Evolutionary conservation across 2,329 filamentous ascomycete species (phyloP).

Genomic region (Ceratocystis lukuohia): DNA sequence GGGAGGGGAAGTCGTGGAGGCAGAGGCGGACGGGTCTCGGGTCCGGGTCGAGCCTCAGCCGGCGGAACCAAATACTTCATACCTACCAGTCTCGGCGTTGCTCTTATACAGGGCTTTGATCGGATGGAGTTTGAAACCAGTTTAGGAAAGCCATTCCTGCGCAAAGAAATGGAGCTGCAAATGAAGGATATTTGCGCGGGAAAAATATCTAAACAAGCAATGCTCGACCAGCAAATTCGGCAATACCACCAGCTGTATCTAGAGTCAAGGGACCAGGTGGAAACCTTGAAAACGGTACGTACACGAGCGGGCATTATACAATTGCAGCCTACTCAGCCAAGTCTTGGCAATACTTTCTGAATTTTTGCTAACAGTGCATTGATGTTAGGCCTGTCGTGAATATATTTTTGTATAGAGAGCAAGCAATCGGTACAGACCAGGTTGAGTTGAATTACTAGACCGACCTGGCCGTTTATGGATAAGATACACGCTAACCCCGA

Average conservation of each 20-base stretch:
- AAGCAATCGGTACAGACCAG: background rate
- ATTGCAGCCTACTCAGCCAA: background rate
- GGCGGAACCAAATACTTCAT: conserved; percentile 68
- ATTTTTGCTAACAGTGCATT: background rate
- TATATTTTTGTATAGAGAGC: background rate
- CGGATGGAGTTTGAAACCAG: conserved; percentile 86
- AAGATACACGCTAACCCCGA: no score
- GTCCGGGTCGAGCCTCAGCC: conserved; percentile 27
- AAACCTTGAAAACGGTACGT: conserved; percentile 49
- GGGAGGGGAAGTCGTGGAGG: conserved; percentile 38
- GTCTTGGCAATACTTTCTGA: background rate
- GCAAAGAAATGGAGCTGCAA: conserved; percentile 93
- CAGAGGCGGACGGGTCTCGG: conserved; percentile 27
- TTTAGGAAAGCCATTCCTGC: conserved; percentile 85
- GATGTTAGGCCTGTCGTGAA: background rate
- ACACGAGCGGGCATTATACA: no score
- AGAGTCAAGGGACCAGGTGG: conserved; percentile 64
- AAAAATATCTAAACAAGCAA: conserved; percentile 55
- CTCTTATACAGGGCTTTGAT: conserved; percentile 88
- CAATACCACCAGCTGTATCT: conserved; percentile 81
- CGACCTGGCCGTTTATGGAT: no score
- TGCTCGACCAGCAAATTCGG: conserved; percentile 69
- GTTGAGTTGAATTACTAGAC: background rate
- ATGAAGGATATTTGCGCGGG: conserved; percentile 97
- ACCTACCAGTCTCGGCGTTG: conserved; percentile 79